A percentile compares a stretch with the other conserved stretches of the same genome.
These are phyloP conservation scores for Fomitopsis palustris DNA, from an alignment of 1,284 basidiomycete genomes.

Conservation along the genomic window DNA sequence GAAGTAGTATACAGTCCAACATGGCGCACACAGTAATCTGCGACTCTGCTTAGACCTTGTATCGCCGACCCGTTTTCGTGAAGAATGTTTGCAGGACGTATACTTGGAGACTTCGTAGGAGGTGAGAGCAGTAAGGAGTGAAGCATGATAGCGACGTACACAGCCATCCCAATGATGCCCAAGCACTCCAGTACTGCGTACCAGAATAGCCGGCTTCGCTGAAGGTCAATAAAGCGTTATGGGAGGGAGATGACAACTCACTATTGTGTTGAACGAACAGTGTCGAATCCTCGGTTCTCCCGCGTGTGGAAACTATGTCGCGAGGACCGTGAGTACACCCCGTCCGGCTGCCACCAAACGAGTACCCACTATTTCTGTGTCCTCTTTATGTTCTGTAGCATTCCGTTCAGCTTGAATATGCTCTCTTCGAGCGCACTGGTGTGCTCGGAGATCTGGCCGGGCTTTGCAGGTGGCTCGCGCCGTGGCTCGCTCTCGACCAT, in stretches of 20 bases:
- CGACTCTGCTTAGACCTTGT: slow-evolving; percentile 60
- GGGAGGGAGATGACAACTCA: slow-evolving; percentile 28
- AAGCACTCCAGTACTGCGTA: slow-evolving; percentile 79
- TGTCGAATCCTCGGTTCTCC: slow-evolving; percentile 78
- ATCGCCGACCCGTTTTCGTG: slow-evolving; percentile 79
- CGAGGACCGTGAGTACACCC: slow-evolving; percentile 10
- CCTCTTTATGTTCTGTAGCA: slow-evolving; percentile 84
- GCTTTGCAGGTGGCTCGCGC: slow-evolving; percentile 75
- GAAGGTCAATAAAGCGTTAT: slow-evolving; percentile 24
- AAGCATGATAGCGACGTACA: slow-evolving; percentile 44
- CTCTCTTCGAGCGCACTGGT: slow-evolving; percentile 91
- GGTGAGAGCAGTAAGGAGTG: neutral
- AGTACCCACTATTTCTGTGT: slow-evolving; percentile 84
- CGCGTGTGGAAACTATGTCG: slow-evolving; percentile 70
- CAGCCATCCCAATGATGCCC: slow-evolving; percentile 78
- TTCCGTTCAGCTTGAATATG: slow-evolving; percentile 83
- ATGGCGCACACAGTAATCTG: neutral
- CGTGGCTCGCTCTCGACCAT: slow-evolving; percentile 96
- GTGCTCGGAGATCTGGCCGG: slow-evolving; percentile 85
- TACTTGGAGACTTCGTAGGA: slow-evolving; percentile 68
- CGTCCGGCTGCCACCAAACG: neutral
- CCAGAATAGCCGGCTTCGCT: slow-evolving; percentile 80
- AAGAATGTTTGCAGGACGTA: slow-evolving; percentile 93
- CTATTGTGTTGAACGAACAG: slow-evolving; percentile 79
- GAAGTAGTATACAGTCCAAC: neutral